Evolutionary conservation across 2,329 filamentous ascomycete genomes (phyloP), one percentile per base, ranked within the genome.

Genomic region (Ceratocystis papillata): DNA sequence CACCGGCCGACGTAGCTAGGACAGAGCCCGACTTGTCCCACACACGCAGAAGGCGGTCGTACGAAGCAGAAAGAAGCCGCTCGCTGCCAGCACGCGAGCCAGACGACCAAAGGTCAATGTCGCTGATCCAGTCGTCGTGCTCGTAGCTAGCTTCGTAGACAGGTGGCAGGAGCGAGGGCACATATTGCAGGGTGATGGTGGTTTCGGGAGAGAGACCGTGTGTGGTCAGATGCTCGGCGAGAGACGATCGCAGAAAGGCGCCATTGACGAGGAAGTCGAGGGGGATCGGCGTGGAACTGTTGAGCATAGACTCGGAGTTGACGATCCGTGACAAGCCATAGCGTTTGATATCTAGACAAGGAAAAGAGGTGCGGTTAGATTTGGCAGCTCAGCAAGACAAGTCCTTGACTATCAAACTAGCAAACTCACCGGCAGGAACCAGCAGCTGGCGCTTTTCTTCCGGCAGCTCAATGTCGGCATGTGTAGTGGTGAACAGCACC

Each of bases 231-330:
- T 96, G 96, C 72, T 96, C 89, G 74, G 96, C 90, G 70, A 99
- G 84, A 20, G 89, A 90, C 30, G 91, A 89, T 69, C 89, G 87
- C 63, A 99, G 83, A 76, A 96, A 96, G 72, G 88, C 87, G 75
- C 94, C 94, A 76, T 96, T 94, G 77, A 96, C 87, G 71, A 99
- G 83, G 78, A 99, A 97, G 76, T 99, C 94, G 76, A 99, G 87
- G 20, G 90, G 90, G 60, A 92, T 81, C 12, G 89, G 85, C 10
- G 79, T 77, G 33, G 80, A 73, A 59, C 84, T 87, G 73, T 81
- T 79, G 74, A 88, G 84, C 81, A 88, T 87, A 44, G 83, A 84
- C 78, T 86, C 83, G 71, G 86, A 87, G 76, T 88, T 88, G 73
- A 88, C 80, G 68, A 88, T 84, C 67, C 85, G 81, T 20, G 85